phyloP scores from a whole-genome alignment of 177 flowering plant genomes.

The Vitis hybrid region DNA sequence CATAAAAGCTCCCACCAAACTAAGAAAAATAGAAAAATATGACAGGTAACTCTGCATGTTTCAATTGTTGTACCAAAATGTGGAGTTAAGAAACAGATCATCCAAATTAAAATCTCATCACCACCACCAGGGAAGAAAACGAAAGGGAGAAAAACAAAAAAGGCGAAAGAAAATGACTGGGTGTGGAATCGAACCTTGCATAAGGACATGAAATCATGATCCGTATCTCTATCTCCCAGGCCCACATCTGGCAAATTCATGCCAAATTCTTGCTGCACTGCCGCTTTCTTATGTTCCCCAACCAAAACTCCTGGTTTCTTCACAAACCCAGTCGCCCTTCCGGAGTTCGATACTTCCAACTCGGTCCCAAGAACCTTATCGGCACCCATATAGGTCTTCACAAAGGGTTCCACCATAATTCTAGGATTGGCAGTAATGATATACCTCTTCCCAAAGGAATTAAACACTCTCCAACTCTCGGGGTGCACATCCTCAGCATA shows the following conservation, averaged over 20 bases:
- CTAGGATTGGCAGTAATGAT: conserved; percentile 71
- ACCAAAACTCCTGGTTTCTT: conserved; percentile 76
- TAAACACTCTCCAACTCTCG: conserved; percentile 70
- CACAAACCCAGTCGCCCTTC: conserved; percentile 75
- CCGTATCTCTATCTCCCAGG: conserved; percentile 68
- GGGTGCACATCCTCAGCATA: conserved; percentile 80
- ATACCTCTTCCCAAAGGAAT: conserved; percentile 60
- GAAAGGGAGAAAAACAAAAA: background rate
- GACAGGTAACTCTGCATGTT: too few relatives aligned
- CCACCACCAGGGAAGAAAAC: too few relatives aligned
- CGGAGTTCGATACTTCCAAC: conserved; percentile 50
- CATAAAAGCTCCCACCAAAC: conserved; percentile 24
- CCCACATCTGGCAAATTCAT: conserved; percentile 66
- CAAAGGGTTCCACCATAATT: conserved; percentile 85
- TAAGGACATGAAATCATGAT: conserved; percentile 73
- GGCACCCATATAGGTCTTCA: conserved; percentile 55
- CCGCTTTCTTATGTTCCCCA: conserved; percentile 54
- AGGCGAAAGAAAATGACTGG: background rate
- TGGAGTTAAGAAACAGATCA: too few relatives aligned
- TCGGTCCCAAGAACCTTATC: conserved; percentile 87
- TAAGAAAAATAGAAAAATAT: background rate
- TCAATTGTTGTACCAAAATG: too few relatives aligned
- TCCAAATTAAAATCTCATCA: too few relatives aligned
- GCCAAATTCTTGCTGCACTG: conserved; percentile 59
- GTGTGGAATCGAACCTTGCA: conserved; percentile 63